Evolutionary conservation across 2,329 filamentous ascomycete genomes (phyloP), one percentile per base, ranked within the genome.

Genomic region (Phyllosticta citriasiana): DNA sequence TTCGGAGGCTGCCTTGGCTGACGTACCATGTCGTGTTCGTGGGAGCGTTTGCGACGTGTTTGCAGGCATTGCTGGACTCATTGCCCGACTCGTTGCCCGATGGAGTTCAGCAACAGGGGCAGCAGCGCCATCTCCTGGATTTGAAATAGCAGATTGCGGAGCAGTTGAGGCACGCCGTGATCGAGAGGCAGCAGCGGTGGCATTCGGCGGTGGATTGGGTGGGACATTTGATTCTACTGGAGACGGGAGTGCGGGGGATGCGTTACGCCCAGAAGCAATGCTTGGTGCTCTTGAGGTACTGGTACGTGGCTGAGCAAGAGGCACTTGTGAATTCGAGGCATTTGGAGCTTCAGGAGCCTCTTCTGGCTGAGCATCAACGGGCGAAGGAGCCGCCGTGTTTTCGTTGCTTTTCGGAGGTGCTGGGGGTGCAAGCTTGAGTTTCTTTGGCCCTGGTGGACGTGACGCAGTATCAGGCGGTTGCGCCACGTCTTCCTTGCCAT

Each of bases 1-100:
- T 63, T 79, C 78, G 58, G 76, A 78, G 30, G 79, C 77, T 12
- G 79, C 78, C 66, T 80, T 78, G 9, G 70, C 53, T 6, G 53
- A 53, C 5, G 61, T 54, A n/a, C 53, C 61, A 16, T 71, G 6
- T 68, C 73, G 16, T 67, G 72, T 25, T 70, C 67, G 57, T 71
- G 71, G 51, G 68, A 67, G 59, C 24, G 57, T 47, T 76, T 58
- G 78, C 69, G 53, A 73, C 72, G 52, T 77, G 72, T 66, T 64
- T 19, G 65, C 59, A 9, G 64, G 65, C 8, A 57, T 62, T 10
- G 67, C 57, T 22, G 59, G 61, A 14, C 40, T 47, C 40, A 47
- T 47, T 16, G 14, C 40, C n/a, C 40, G 40, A 14, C 40, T 47
- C 3, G n/a, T 47, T 16, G 14, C 40, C 4, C 40, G 40, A 7